These are phyloP conservation scores for Theileria equi DNA, from an alignment of 169 alveolate species.

Conservation along the genomic window DNA sequence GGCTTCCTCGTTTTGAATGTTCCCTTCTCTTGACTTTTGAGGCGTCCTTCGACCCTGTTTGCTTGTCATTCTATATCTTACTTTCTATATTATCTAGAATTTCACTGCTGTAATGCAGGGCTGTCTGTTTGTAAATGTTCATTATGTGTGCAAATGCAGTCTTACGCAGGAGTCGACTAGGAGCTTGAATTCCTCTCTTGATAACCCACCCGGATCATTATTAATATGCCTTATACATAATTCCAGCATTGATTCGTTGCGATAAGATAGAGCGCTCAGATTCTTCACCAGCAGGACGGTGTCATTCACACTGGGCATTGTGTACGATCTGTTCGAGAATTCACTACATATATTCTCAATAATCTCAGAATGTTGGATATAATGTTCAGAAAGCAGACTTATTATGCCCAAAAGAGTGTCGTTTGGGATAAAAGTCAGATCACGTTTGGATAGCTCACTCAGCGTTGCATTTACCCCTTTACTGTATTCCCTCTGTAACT, in stretches of 20 bases:
- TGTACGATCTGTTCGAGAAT: conserved; percentile 19
- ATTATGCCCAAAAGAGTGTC: conserved; percentile 6
- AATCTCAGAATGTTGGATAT: conserved; percentile 14
- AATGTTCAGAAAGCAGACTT: background rate
- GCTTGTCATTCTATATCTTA: too few relatives aligned
- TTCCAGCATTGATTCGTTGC: conserved; percentile 34
- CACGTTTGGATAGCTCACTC: too few relatives aligned
- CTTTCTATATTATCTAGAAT: too few relatives aligned
- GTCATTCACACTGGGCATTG: background rate
- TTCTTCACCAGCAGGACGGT: conserved; percentile 1
- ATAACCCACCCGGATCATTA: conserved; percentile 14
- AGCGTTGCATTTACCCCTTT: too few relatives aligned
- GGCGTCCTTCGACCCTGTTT: too few relatives aligned
- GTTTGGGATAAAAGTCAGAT: background rate
- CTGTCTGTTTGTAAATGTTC: too few relatives aligned
- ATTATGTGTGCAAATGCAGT: too few relatives aligned
- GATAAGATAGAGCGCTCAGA: conserved; percentile 23
- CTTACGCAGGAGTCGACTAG: conserved; percentile 34
- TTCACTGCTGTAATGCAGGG: too few relatives aligned
- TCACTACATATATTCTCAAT: conserved; percentile 24
- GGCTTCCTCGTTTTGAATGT: too few relatives aligned
- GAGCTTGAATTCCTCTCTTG: background rate
- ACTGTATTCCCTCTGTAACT: too few relatives aligned
- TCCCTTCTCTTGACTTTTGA: too few relatives aligned
- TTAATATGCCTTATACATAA: conserved; percentile 29